Evolutionary conservation across 1,284 basidiomycete genomes (phyloP).

Genomic region (Mycena sp.): DNA sequence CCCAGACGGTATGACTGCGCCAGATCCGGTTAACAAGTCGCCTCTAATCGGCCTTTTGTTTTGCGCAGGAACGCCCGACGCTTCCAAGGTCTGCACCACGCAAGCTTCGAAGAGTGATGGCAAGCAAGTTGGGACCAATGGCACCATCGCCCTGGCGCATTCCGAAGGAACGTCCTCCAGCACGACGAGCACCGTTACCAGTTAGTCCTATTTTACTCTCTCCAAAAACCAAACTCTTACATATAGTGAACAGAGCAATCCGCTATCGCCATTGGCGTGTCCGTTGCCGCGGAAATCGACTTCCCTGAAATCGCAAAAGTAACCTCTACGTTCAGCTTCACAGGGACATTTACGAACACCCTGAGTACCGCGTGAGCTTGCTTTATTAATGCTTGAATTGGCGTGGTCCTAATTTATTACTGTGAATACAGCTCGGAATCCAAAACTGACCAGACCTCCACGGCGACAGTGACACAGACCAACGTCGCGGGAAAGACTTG

Average conservation of each 20-base stretch:
- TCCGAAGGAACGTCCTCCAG: not conserved
- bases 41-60: no score
- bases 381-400: not conserved
- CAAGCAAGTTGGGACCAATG: not conserved
- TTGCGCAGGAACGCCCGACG: no score
- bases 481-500: not conserved
- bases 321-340: not conserved
- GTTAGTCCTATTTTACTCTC: not conserved
- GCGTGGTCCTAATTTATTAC: not conserved
- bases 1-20: not conserved
- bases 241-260: not conserved
- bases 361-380: slow-evolving; percentile 2
- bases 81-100: not conserved
- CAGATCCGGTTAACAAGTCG: no score
- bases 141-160: not conserved
- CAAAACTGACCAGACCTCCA: not conserved
- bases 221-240: not conserved
- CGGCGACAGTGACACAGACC: not conserved
- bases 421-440: not conserved
- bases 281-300: not conserved
- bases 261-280: not conserved
- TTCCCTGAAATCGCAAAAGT: slow-evolving; percentile 2
- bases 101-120: not conserved
- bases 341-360: slow-evolving; percentile 6
- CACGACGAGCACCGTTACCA: slow-evolving; percentile 8